These are phyloP conservation scores for Diplodia intermedia DNA, from an alignment of 2,329 filamentous ascomycete species.

Conservation along the genomic window DNA sequence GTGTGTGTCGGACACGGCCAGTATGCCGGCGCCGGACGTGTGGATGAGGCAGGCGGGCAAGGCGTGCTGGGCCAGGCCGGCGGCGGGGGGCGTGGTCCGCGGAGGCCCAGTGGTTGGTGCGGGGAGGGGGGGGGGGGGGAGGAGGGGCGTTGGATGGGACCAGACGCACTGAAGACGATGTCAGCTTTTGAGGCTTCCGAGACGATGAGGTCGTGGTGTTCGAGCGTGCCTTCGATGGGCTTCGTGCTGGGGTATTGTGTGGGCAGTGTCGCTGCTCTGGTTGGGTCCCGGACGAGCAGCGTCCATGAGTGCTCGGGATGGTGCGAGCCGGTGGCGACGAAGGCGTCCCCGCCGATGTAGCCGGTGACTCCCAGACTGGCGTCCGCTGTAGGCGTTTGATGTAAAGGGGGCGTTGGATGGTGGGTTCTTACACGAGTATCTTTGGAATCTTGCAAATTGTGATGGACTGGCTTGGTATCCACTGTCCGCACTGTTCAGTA, in stretches of 20 bases:
- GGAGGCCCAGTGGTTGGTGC: not conserved
- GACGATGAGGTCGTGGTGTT: slow-evolving; percentile 12
- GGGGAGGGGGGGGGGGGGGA: too few species aligned
- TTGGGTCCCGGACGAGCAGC: slow-evolving; percentile 11
- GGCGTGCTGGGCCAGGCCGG: too few species aligned
- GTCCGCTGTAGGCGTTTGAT: not conserved
- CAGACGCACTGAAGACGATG: slow-evolving; percentile 23
- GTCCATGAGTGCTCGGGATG: slow-evolving; percentile 20
- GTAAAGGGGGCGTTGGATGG: too few species aligned
- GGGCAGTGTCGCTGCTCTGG: not conserved
- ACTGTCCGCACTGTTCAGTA: not conserved
- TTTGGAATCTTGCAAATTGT: not conserved
- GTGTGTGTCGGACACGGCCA: slow-evolving; percentile 58
- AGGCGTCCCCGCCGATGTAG: slow-evolving; percentile 28
- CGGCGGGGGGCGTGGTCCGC: not conserved
- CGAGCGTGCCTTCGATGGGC: slow-evolving; percentile 9
- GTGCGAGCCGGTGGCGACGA: not conserved
- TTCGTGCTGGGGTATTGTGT: slow-evolving; percentile 1
- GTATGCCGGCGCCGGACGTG: slow-evolving; percentile 62
- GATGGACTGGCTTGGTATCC: not conserved
- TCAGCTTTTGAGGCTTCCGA: slow-evolving; percentile 13
- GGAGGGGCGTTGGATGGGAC: too few species aligned
- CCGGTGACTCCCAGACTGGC: slow-evolving; percentile 34
- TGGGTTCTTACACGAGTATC: not conserved
- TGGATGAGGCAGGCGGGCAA: slow-evolving; percentile 48